These are phyloP conservation scores for Phaffomyces thermotolerans DNA, from an alignment of 805 yeast genomes.

Conservation along the genomic window DNA sequence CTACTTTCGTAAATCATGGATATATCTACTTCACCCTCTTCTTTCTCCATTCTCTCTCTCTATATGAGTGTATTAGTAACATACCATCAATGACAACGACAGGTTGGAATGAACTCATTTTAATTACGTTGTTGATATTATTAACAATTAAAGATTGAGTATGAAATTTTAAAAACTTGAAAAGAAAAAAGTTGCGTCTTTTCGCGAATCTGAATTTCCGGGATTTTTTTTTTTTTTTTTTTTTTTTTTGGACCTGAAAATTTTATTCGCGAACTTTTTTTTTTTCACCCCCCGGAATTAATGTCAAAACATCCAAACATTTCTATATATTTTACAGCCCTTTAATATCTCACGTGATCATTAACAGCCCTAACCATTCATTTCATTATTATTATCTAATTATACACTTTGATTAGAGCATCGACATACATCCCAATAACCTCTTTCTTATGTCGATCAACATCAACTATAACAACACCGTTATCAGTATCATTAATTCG, in stretches of 20 bases:
- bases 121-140: constrained; percentile 26
- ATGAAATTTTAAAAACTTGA: background rate
- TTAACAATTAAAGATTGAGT: background rate
- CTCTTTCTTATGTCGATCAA: background rate
- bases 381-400: too few relatives aligned
- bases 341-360: too few relatives aligned
- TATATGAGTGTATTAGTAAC: constrained; percentile 21
- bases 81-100: constrained; percentile 96
- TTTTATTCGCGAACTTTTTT: background rate
- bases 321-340: too few relatives aligned
- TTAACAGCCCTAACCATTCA: too few relatives aligned
- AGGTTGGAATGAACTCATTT: constrained; percentile 65
- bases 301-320: too few relatives aligned
- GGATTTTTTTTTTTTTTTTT: too few relatives aligned
- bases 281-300: too few relatives aligned
- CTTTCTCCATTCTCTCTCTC: background rate
- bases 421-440: constrained; percentile 1
- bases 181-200: constrained; percentile 3
- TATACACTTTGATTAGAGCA: background rate
- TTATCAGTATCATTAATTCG: background rate
- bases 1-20: background rate
- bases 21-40: background rate
- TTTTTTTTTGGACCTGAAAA: background rate
- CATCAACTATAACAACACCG: background rate
- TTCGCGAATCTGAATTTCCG: too few relatives aligned